A percentile compares a stretch with the other conserved stretches of the same genome.
Evolutionary conservation across 2,329 filamentous ascomycete genomes (phyloP).

Genomic region (Aspergillus sp.): DNA sequence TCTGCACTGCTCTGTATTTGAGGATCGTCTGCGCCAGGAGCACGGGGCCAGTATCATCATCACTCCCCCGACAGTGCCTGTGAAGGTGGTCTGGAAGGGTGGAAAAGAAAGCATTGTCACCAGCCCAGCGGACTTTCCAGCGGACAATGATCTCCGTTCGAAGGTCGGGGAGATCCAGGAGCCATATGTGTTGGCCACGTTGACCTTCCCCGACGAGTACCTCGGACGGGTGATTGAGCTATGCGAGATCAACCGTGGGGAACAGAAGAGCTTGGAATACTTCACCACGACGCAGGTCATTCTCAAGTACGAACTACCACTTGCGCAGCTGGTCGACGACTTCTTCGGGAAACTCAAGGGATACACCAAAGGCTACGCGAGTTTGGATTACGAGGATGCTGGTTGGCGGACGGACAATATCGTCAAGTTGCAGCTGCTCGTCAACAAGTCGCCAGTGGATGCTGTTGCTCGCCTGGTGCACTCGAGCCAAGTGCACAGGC

Average conservation of each 20-base stretch:
- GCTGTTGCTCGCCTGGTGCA: slow-evolving; percentile 90
- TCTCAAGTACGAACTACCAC: slow-evolving; percentile 79
- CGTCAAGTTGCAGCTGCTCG: slow-evolving; percentile 81
- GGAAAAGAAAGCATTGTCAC: slow-evolving; percentile 71
- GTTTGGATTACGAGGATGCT: slow-evolving; percentile 91
- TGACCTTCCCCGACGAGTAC: slow-evolving; percentile 90
- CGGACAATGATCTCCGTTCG: slow-evolving; percentile 50
- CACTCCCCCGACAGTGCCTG: slow-evolving; percentile 89
- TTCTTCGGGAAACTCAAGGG: slow-evolving; percentile 96
- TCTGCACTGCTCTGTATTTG: slow-evolving; percentile 96
- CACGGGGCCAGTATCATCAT: slow-evolving; percentile 94
- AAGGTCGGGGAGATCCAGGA: slow-evolving; percentile 57
- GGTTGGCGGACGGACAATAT: slow-evolving; percentile 74
- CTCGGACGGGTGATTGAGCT: slow-evolving; percentile 90
- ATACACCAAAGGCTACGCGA: slow-evolving; percentile 87
- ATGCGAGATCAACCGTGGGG: slow-evolving; percentile 79
- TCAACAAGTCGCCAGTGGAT: slow-evolving; percentile 89
- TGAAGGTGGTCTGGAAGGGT: slow-evolving; percentile 69
- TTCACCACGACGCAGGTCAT: slow-evolving; percentile 91
- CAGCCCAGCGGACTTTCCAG: slow-evolving; percentile 82
- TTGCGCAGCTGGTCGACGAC: slow-evolving; percentile 87
- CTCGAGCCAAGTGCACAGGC: slow-evolving; percentile 64
- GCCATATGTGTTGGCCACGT: slow-evolving; percentile 69
- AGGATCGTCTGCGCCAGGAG: slow-evolving; percentile 87
- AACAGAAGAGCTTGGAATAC: slow-evolving; percentile 80